A percentile compares a stretch with the other conserved stretches of the same genome.
Conservation (phyloP, 768 basidiomycete species). For the Boletus reticulatus region DNA sequence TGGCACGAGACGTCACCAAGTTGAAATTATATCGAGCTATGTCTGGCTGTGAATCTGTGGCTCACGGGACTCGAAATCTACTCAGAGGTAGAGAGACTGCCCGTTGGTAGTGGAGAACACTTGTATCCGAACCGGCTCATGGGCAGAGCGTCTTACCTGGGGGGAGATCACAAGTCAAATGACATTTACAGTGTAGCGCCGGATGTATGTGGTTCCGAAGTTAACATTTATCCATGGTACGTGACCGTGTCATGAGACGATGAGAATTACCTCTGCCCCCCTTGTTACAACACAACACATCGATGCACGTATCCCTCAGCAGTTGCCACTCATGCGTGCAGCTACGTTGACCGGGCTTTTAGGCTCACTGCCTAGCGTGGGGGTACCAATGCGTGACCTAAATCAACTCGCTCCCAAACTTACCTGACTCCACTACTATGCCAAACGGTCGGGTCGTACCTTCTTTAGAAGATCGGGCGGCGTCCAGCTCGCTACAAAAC, state of each 20-base stretch:
- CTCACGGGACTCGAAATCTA: background rate
- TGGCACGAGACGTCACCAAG: background rate
- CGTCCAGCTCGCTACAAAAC: slow-evolving; percentile 53
- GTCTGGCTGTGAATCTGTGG: background rate
- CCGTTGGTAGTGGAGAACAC: background rate
- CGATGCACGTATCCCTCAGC: background rate
- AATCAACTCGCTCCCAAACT: slow-evolving; percentile 32
- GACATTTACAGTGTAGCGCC: background rate
- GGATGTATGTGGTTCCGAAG: background rate
- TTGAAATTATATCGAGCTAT: background rate
- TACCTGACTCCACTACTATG: slow-evolving; percentile 43
- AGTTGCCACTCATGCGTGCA: background rate
- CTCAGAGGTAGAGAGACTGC: background rate
- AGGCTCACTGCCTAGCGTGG: background rate
- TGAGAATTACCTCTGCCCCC: background rate
- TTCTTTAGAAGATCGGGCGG: slow-evolving; percentile 61
- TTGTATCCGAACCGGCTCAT: background rate
- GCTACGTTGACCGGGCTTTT: slow-evolving; percentile 11
- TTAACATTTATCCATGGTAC: background rate
- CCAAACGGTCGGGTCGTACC: slow-evolving; percentile 45
- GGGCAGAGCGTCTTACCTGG: background rate
- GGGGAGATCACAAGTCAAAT: background rate
- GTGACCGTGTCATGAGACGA: background rate
- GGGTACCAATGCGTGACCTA: slow-evolving; percentile 38
- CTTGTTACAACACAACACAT: background rate